Evolutionary conservation across 768 basidiomycete species (phyloP).

Genomic region (Pleurotus tuoliensis): DNA sequence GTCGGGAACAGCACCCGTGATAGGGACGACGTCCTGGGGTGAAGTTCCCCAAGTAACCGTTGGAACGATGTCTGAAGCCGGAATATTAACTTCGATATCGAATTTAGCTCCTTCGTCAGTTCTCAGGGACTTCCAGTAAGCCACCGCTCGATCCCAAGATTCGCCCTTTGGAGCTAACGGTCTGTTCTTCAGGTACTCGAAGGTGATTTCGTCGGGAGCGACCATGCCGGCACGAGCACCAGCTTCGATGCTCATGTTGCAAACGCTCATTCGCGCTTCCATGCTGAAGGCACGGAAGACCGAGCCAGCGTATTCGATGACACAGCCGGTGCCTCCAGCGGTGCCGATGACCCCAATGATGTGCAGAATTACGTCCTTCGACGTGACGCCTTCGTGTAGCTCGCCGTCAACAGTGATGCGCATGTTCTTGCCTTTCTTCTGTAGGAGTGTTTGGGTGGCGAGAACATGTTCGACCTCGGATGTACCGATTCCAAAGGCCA

Average conservation of each 20-base stretch:
- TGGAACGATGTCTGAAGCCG: slow-evolving; percentile 82
- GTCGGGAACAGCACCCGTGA: slow-evolving; percentile 78
- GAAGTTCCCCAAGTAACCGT: slow-evolving; percentile 94
- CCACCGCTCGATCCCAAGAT: slow-evolving; percentile 79
- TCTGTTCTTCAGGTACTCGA: slow-evolving; percentile 75
- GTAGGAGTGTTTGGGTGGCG: slow-evolving; percentile 85
- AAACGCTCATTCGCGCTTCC: slow-evolving; percentile 89
- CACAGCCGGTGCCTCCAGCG: slow-evolving; percentile 89
- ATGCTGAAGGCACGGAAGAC: slow-evolving; percentile 82
- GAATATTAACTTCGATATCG: slow-evolving; percentile 76
- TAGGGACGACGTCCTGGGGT: slow-evolving; percentile 83
- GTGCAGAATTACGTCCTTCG: slow-evolving; percentile 88
- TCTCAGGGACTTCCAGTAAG: slow-evolving; percentile 81
- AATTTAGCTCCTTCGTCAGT: slow-evolving; percentile 82
- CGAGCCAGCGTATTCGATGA: slow-evolving; percentile 90
- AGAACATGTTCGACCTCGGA: slow-evolving; percentile 94
- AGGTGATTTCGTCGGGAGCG: slow-evolving; percentile 85
- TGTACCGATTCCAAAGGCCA: slow-evolving; percentile 92
- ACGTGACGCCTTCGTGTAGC: slow-evolving; percentile 75
- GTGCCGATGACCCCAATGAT: slow-evolving; percentile 91
- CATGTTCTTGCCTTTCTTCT: slow-evolving; percentile 91
- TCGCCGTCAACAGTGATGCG: slow-evolving; percentile 83
- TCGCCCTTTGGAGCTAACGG: slow-evolving; percentile 82
- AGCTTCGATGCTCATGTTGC: slow-evolving; percentile 95
- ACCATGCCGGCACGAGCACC: slow-evolving; percentile 93